Base-by-base conservation (phyloP, 768 basidiomycete genomes). In the Leccinum broughii region DNA sequence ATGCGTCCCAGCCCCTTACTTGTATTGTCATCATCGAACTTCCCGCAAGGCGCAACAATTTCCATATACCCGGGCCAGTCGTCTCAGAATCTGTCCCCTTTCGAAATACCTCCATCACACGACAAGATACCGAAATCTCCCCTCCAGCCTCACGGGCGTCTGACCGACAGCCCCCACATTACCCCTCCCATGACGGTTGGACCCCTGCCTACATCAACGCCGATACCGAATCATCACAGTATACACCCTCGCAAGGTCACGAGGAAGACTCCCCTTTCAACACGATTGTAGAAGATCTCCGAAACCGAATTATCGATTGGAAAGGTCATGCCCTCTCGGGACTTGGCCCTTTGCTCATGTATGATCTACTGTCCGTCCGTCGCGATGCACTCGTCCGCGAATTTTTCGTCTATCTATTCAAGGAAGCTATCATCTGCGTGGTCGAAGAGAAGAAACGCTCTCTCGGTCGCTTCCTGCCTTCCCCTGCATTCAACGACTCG, bases 391-490 rank as follows among this genome's bases (percentile, higher is more conserved):
- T 93, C 61, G 89, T 95, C 20, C 86, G 95, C 57, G 95, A 97
- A 73, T 98, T 98, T 75, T 92, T 88, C 70, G 93, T 97, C 61
- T 98, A 98, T 77, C 84, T 99, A 28, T 99, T 98, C 85, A 90
- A 89, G 69, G 94, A 98, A 74, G 97, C 97, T 10, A 92, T 99
- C 64, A 94, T 99, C 61, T 99, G 97, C 73, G 94, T 98, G n/a
- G 84, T 91, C 20, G 95, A 98, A 73, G 96, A 99, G 76, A 93
- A 88, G 79, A 95, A 93, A 68, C 86, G 90, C 26, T 86, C 88
- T 0, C 76, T 95, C 2, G 86, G 89, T 8, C 84, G 89, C 28
- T 80, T 94, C 51, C 80, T 94, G 5, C 87, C 88, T 32, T 86
- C 87, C 1, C 83, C 85, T 5, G 76, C 78, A 3, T 77, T 83